Percentiles rank a stretch among this genome's conserved stretches.
Evolutionary conservation across 495 filamentous ascomycete genomes (phyloP).

Genomic region (Talaromyces nanjingensis): DNA sequence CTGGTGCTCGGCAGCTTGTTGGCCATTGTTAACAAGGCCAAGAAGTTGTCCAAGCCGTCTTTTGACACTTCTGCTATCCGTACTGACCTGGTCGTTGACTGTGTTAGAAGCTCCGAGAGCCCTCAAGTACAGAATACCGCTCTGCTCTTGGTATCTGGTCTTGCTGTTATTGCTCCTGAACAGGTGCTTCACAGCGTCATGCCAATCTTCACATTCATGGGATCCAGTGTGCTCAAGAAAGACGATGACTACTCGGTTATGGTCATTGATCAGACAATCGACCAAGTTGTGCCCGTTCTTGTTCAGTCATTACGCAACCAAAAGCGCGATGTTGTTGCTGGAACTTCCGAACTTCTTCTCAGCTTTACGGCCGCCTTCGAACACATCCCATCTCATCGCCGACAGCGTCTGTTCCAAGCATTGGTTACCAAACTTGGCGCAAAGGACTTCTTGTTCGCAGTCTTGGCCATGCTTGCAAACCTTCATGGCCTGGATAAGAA

Average conservation of each 20-base stretch:
- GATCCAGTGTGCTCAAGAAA: constrained; percentile 76
- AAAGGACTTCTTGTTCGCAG: constrained; percentile 58
- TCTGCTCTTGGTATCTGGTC: constrained; percentile 74
- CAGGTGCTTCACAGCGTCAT: constrained; percentile 91
- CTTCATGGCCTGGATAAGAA: constrained; percentile 37
- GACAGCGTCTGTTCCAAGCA: constrained; percentile 71
- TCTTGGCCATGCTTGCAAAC: constrained; percentile 40
- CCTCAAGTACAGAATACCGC: constrained; percentile 89
- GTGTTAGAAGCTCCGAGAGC: constrained; percentile 78
- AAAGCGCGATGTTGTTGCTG: constrained; percentile 67
- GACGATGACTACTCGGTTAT: constrained; percentile 93
- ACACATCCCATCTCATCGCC: constrained; percentile 81
- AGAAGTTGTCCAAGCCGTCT: constrained; percentile 47
- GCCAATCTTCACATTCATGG: constrained; percentile 99
- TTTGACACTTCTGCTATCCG: constrained; percentile 70
- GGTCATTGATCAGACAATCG: constrained; percentile 79
- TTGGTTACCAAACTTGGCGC: constrained; percentile 73
- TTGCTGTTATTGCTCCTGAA: constrained; percentile 80
- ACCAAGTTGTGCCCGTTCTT: constrained; percentile 84
- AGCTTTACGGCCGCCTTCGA: constrained; percentile 94
- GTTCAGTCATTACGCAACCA: constrained; percentile 75
- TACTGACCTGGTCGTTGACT: constrained; percentile 83
- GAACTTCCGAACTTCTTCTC: constrained; percentile 75
- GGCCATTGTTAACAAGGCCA: constrained; percentile 68
- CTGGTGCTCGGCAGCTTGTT: constrained; percentile 69